These are phyloP conservation scores for Penicillium rolfsii DNA, from an alignment of 2,329 filamentous ascomycete species.

Conservation along the genomic window DNA sequence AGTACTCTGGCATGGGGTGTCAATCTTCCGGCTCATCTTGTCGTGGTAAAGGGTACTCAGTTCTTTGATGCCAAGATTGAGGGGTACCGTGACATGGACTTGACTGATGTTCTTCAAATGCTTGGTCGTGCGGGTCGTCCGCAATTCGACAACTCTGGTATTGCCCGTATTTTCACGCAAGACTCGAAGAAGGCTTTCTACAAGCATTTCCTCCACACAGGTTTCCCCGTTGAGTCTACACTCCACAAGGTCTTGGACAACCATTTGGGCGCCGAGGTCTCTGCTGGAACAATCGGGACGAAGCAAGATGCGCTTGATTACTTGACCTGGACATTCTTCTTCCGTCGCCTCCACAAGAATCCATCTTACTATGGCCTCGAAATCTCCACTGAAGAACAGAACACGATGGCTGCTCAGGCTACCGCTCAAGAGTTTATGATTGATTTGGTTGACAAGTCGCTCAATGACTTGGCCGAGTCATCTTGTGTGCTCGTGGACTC, in stretches of 20 bases:
- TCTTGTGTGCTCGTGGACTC: constrained; percentile 80
- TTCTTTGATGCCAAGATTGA: constrained; percentile 98
- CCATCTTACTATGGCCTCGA: constrained; percentile 97
- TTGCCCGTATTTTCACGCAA: constrained; percentile 96
- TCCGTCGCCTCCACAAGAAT: constrained; percentile 94
- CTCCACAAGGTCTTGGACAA: constrained; percentile 96
- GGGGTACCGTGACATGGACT: constrained; percentile 97
- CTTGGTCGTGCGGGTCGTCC: constrained; percentile 91
- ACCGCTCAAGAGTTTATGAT: constrained; percentile 95
- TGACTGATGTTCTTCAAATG: constrained; percentile 98
- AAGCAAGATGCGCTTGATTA: constrained; percentile 98
- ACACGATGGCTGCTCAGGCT: constrained; percentile 80
- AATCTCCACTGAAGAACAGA: constrained; percentile 90
- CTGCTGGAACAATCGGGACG: constrained; percentile 85
- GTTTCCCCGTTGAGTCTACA: constrained; percentile 95
- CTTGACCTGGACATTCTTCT: constrained; percentile 99
- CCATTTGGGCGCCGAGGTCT: constrained; percentile 92
- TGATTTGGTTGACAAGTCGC: constrained; percentile 82
- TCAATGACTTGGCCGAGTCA: constrained; percentile 79
- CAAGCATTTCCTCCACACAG: constrained; percentile 97
- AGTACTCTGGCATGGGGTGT: constrained; percentile 98
- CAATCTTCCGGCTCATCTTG: constrained; percentile 92
- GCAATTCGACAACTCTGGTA: constrained; percentile 94
- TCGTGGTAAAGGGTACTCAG: constrained; percentile 97
- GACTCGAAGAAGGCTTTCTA: constrained; percentile 99